Evolutionary conservation across 2,329 filamentous ascomycete species (phyloP).

Genomic region (Purpureocillium lavendulum): DNA sequence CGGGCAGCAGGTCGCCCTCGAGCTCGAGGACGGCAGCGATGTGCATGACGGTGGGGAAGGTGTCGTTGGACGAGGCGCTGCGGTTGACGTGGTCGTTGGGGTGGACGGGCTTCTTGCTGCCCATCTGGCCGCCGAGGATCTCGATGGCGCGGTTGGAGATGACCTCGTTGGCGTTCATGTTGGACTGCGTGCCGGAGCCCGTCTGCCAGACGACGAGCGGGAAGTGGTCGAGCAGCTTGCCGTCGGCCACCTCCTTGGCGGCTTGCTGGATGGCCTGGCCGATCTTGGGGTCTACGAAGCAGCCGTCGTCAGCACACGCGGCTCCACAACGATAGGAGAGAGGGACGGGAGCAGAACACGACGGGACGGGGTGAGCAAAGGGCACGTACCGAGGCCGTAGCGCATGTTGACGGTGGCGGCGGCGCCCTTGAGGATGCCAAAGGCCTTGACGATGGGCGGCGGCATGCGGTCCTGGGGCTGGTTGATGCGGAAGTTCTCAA

Average conservation of each 20-base stretch:
- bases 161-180: conserved; percentile 99
- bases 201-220: conserved; percentile 99
- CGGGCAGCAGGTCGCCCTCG: conserved; percentile 75
- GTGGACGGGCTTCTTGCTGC: conserved; percentile 96
- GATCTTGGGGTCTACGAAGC: conserved; percentile 53
- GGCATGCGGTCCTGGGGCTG: conserved; percentile 99
- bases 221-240: conserved; percentile 95
- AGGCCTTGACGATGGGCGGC: conserved; percentile 80
- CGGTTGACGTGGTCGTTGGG: conserved; percentile 99
- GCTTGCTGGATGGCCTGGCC: conserved; percentile 92
- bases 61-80: conserved; percentile 97
- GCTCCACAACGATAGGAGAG: no score
- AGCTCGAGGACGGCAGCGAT: conserved; percentile 94
- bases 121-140: conserved; percentile 89
- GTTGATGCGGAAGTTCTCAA: conserved; percentile 98
- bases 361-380: not conserved
- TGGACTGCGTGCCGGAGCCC: conserved; percentile 95
- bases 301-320: not conserved
- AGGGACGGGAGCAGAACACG: not conserved
- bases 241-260: conserved; percentile 82
- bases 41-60: conserved; percentile 99
- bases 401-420: conserved; percentile 93
- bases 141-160: conserved; percentile 99
- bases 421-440: conserved; percentile 95
- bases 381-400: conserved; percentile 67